Evolutionary conservation across 164 flowering plant species (phyloP).

Genomic region (Berberis vulgaris): DNA sequence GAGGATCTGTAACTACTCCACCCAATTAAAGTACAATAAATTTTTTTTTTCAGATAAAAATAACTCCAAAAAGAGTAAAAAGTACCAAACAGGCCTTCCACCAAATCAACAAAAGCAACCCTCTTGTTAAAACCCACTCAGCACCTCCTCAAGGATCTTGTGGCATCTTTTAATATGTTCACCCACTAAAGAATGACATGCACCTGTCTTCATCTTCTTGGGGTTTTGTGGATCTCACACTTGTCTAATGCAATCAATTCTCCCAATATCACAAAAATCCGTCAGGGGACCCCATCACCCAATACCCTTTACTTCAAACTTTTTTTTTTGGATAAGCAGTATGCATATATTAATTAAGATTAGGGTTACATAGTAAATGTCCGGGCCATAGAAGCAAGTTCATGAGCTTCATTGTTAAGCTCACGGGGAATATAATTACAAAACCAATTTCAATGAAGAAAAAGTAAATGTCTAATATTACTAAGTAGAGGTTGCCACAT

Average conservation of each 20-base stretch:
- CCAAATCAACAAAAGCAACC: background rate
- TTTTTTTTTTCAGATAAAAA: background rate
- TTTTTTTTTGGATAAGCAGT: background rate
- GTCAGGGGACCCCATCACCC: background rate
- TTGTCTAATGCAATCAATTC: background rate
- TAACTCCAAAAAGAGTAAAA: background rate
- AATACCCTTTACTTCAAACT: background rate
- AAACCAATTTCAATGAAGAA: too few species aligned
- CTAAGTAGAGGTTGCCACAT: too few species aligned
- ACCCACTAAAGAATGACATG: background rate
- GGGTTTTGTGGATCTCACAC: background rate
- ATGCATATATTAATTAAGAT: background rate
- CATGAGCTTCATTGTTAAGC: too few species aligned
- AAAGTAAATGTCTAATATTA: too few species aligned
- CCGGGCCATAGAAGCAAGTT: too few species aligned
- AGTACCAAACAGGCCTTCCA: background rate
- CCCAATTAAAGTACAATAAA: background rate
- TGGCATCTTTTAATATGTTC: conserved; percentile 17
- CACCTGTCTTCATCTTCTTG: background rate
- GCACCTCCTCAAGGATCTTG: conserved; percentile 26
- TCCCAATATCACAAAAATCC: background rate
- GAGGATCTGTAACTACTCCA: background rate
- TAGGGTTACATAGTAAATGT: background rate
- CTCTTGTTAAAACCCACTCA: background rate
- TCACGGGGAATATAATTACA: too few species aligned